Evolutionary conservation across 257 asterid species (phyloP), one percentile per base, ranked within the genome.

Genomic region (Prunella vulgaris): DNA sequence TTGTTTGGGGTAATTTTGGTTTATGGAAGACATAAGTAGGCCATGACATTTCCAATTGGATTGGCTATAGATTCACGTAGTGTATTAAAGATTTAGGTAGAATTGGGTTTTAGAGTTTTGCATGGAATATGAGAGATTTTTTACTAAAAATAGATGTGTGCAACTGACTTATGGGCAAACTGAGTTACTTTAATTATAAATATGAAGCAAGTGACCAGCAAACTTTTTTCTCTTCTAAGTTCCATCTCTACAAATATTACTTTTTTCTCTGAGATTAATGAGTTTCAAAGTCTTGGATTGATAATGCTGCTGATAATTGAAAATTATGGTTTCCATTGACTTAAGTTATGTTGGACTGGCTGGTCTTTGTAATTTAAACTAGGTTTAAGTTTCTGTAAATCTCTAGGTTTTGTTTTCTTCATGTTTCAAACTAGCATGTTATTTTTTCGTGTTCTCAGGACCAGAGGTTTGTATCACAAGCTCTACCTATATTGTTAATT

Each of bases 401-500:
- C 35, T 30, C 52, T 27, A 46, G 17, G 9, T 32, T 46, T 46
- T 24, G 27, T 25, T 5, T 42, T 21, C 64, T 49, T 35, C 38
- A 32, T 46, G 12, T 52, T 68, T 63, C 38, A 1, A 32, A 24
- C 44, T 42, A 28, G 66, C 52, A n/a, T 44, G 17, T 5, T 44
- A 13, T 44, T 46, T n/a, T 46, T 46, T 46, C 21, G 13, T n/a
- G 20, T n/a, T 15, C 21, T 5, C 21, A 44, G 52, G 52, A n/a
- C 64, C 51, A 59, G 32, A 12, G 46, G 49, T 78, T 38, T 54
- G 12, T 53, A 40, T 57, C 3, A 51, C 46, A 44, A 17, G 62
- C 42, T 76, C 67, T 68, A 9, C 69, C 9, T 48, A n/a, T 25
- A 10, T 42, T 38, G 64, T 44, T 69, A 37, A 35, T 71, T 61